Evolutionary conservation across 2,329 filamentous ascomycete species (phyloP).

Genomic region (Alternaria hordeiaustralica): DNA sequence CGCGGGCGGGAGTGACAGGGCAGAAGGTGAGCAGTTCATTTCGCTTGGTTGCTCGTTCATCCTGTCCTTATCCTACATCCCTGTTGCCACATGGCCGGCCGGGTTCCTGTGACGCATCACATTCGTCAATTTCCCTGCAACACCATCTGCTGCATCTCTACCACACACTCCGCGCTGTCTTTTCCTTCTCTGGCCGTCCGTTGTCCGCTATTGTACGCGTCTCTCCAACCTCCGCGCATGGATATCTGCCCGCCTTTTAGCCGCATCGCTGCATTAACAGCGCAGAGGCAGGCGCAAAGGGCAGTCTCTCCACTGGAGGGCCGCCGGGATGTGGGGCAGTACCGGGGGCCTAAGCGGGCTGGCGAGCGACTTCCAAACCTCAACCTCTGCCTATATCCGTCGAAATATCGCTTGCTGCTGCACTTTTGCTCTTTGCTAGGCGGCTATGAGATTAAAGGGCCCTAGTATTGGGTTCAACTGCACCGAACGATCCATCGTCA

Average conservation of each 20-base stretch:
- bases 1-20: slow-evolving; percentile 26
- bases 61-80: slow-evolving; percentile 27
- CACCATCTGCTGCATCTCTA: slow-evolving; percentile 35
- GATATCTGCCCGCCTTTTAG: slow-evolving; percentile 22
- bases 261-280: slow-evolving; percentile 32
- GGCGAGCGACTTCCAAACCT: slow-evolving; percentile 35
- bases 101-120: slow-evolving; percentile 33
- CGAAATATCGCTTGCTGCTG: slow-evolving; percentile 17
- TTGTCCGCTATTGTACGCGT: slow-evolving; percentile 8
- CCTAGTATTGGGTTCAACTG: slow-evolving; percentile 20
- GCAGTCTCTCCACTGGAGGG: slow-evolving; percentile 27
- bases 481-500: slow-evolving; percentile 17
- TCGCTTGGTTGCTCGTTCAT: slow-evolving; percentile 35
- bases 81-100: slow-evolving; percentile 43
- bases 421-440: slow-evolving; percentile 20
- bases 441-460: slow-evolving; percentile 44
- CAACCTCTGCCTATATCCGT: slow-evolving; percentile 36
- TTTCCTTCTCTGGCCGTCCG: slow-evolving; percentile 1
- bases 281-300: slow-evolving; percentile 22
- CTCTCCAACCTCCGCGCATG: slow-evolving; percentile 11
- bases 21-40: slow-evolving; percentile 43
- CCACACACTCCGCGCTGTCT: slow-evolving; percentile 9
- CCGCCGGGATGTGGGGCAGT: slow-evolving; percentile 28
- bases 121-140: slow-evolving; percentile 39
- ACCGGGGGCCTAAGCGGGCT: slow-evolving; percentile 9